Evolutionary conservation across 768 basidiomycete species (phyloP).

Genomic region (Boletus reticulatus): DNA sequence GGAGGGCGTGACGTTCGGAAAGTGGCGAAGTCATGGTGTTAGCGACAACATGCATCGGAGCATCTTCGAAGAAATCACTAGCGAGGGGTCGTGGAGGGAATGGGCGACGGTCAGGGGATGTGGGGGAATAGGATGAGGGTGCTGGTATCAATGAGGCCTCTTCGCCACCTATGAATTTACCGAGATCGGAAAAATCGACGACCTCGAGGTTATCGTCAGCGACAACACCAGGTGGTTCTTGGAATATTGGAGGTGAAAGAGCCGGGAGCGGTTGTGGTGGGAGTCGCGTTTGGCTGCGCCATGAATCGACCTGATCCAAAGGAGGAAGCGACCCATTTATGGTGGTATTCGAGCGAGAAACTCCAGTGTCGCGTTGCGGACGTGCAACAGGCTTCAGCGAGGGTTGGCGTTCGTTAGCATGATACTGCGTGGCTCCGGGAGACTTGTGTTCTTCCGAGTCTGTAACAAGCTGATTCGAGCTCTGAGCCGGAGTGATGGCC

Average conservation of each 20-base stretch:
- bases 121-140: slow-evolving; percentile 18
- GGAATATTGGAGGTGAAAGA: slow-evolving; percentile 35
- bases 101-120: slow-evolving; percentile 17
- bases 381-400: slow-evolving; percentile 32
- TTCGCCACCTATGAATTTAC: slow-evolving; percentile 56
- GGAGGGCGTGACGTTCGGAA: slow-evolving; percentile 15
- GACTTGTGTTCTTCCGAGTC: slow-evolving; percentile 5
- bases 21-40: slow-evolving; percentile 17
- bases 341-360: slow-evolving; percentile 1
- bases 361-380: slow-evolving; percentile 16
- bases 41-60: slow-evolving; percentile 38
- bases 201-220: slow-evolving; percentile 67
- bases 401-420: slow-evolving; percentile 32
- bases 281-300: slow-evolving; percentile 52
- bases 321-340: slow-evolving; percentile 28
- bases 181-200: slow-evolving; percentile 80
- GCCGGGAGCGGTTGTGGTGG: slow-evolving; percentile 29
- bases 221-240: slow-evolving; percentile 38
- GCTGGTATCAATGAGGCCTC: slow-evolving; percentile 11
- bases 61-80: slow-evolving; percentile 72
- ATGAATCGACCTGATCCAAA: slow-evolving; percentile 51
- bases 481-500: slow-evolving; percentile 34
- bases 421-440: slow-evolving; percentile 2
- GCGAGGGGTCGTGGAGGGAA: slow-evolving; percentile 52
- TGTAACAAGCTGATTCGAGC: neutral